A percentile compares a stretch with the other conserved stretches of the same genome.
Conservation (phyloP, 106 monocot genomes). For the Dendrobium huoshanense region DNA sequence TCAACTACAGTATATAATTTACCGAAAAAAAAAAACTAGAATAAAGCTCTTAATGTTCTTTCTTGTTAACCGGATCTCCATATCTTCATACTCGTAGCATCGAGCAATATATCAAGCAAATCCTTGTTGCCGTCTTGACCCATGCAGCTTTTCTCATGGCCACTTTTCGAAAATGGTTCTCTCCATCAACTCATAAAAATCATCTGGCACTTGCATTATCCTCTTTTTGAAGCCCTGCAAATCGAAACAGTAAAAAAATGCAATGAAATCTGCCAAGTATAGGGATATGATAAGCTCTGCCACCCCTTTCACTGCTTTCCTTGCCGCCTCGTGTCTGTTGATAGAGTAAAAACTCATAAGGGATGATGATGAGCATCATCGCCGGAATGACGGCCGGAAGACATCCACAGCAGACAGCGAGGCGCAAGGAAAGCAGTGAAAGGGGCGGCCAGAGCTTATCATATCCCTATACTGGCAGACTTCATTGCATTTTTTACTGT, state of each 20-base stretch:
- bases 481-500: too few species aligned
- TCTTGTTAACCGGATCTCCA: constrained; percentile 35
- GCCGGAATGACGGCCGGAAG: too few species aligned
- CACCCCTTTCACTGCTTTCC: constrained; percentile 19
- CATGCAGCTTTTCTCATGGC: not conserved
- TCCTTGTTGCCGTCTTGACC: constrained; percentile 2
- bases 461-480: too few species aligned
- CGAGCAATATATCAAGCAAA: constrained; percentile 42
- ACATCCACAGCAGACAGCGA: not conserved
- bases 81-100: constrained; percentile 28
- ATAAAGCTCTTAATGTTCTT: constrained; percentile 55
- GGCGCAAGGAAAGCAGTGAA: constrained; percentile 18
- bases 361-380: not conserved
- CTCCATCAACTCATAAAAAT: too few species aligned
- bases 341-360: not conserved
- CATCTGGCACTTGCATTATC: too few species aligned
- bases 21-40: constrained; percentile 5
- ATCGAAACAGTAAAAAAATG: too few species aligned
- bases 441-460: constrained; percentile 7
- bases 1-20: too few species aligned
- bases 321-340: constrained; percentile 19
- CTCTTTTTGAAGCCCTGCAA: too few species aligned
- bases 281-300: not conserved
- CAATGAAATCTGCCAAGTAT: too few species aligned
- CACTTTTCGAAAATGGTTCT: not conserved